Base-by-base conservation (phyloP, 805 yeast genomes). In the Sugiyamaella valdiviana region DNA sequence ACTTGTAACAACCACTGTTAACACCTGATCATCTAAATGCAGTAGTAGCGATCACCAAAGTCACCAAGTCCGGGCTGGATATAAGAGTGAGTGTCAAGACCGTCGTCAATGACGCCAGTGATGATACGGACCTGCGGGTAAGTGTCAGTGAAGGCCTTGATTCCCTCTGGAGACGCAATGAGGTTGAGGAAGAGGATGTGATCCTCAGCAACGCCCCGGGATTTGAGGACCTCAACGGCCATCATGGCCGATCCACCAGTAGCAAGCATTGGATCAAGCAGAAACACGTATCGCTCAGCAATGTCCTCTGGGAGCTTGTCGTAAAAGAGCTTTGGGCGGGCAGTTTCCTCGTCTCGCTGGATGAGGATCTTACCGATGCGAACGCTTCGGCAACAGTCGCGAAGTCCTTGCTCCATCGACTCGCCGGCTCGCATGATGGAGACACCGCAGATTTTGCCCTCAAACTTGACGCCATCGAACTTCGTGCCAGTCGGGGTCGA, bases 391-490 rank as follows among this genome's bases (percentile, higher is more conserved):
- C 98, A 89, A 69, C 99, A 91, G 66, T 91, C 98, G 66, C 99
- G 80, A 55, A 93, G 74, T 29, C 98, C 99, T 75, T 88, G 95
- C 69, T 93, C 99, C 99, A 93, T 93, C 39, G 95, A 84, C 68
- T 93, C 99, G 57, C 99, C 99, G 4, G 99, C 99, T 65, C 99
- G 78, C 60, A 93, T 95, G 63, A 93, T 93, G 15, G 96, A 88
- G 35, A 93, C 99, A 56, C 99, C 99, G 66, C 98, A 91, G 52
- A 93, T 93, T 68, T 87, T 89, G 39, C 99, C 98, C 61, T 79
- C 70, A 66, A 91, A 91, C 51, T 75, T 73, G 49, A 83, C 83
- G 12, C 99, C 99, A 2, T 78, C 74, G 36, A 69, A 68, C 54
- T 79, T 75, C 17, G 55, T 51, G 46, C 82, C 83, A 10, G 93